Base-by-base conservation (phyloP, 2,329 filamentous ascomycete genomes). In the Arthrobotrys entomopaga region DNA sequence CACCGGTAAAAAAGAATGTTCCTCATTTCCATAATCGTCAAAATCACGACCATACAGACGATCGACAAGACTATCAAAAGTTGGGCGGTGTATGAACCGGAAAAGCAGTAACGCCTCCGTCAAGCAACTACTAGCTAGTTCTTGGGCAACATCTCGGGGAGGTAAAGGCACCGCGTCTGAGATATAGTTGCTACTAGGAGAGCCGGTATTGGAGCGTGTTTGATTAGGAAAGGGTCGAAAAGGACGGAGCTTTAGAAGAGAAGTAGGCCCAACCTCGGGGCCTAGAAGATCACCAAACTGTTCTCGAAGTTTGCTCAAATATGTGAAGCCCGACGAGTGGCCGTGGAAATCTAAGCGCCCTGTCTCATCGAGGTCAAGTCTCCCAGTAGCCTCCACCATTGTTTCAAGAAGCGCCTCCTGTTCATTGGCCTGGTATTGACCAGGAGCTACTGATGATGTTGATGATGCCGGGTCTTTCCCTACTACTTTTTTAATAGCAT, bases 331-430 rank as follows among this genome's bases (percentile, higher is more conserved):
- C 0, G 95, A 98, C 0, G 94, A 97, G 76, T 91, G 91, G 54
- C 95, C 95, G 80, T 96, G 92, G 79, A 97, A 99, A 81, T 98
- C 93, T 89, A 93, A 96, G 78, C 95, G 89, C 48, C 94, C 94
- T 78, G 89, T 88, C 78, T 98, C 94, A 78, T 96, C 93, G 38
- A 98, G 85, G 79, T 98, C 94, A 16, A 99, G 85, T 80, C 93
- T 91, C 40, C 94, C 95, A 1, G 94, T 92, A 48, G 91, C 91
- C 80, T 94, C 91, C 69, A 98, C 93, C 94, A 99, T 98, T 26
- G 93, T 96, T 80, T 94, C 89, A 24, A 99, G 84, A 77, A 94
- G 87, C 10, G 87, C 88, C 77, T 94, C 92, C 50, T 89, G 86
- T 29, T 86, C 85, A 52, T 83, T 82, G 57, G 82, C 78, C 8